Conservation (phyloP, 108 stramenopile species). For the Nitzschia sp. region DNA sequence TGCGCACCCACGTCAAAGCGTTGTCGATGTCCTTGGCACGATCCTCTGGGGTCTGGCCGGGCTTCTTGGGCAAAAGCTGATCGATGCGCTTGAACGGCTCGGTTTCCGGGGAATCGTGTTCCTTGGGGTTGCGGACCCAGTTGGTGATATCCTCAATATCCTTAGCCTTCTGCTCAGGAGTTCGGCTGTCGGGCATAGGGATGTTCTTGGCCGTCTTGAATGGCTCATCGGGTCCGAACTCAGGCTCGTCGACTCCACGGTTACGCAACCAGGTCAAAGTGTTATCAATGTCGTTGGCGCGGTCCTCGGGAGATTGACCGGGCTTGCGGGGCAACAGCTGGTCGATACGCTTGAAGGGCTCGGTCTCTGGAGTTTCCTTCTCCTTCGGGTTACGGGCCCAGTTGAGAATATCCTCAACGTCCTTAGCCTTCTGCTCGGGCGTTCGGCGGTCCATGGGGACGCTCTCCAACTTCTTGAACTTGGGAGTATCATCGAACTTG, state of each 20-base stretch:
- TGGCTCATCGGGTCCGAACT: conserved; percentile 1
- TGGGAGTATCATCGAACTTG: background rate
- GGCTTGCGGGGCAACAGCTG: conserved; percentile 22
- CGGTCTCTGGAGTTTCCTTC: background rate
- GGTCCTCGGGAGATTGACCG: conserved; percentile 17
- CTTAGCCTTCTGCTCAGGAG: conserved; percentile 37
- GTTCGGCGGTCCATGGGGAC: conserved; percentile 8
- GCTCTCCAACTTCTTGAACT: conserved; percentile 1
- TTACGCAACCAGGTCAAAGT: conserved; percentile 24
- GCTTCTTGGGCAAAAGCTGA: conserved; percentile 32
- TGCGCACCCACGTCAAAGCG: conserved; percentile 30
- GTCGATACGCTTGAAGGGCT: conserved; percentile 27
- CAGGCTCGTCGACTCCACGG: conserved; percentile 7
- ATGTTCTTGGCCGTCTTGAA: background rate
- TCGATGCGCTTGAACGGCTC: conserved; percentile 26
- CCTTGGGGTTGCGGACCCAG: conserved; percentile 30
- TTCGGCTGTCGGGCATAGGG: background rate
- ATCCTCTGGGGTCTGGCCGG: conserved; percentile 23
- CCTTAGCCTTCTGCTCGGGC: conserved; percentile 24
- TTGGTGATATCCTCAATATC: conserved; percentile 25
- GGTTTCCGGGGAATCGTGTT: conserved; percentile 13
- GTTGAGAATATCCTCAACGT: conserved; percentile 28
- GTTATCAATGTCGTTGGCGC: conserved; percentile 27
- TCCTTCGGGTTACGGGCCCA: conserved; percentile 29
- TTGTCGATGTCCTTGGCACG: conserved; percentile 17